Conservation (phyloP, 202 grass and related monocot species). For the Musa balbisiana region DNA sequence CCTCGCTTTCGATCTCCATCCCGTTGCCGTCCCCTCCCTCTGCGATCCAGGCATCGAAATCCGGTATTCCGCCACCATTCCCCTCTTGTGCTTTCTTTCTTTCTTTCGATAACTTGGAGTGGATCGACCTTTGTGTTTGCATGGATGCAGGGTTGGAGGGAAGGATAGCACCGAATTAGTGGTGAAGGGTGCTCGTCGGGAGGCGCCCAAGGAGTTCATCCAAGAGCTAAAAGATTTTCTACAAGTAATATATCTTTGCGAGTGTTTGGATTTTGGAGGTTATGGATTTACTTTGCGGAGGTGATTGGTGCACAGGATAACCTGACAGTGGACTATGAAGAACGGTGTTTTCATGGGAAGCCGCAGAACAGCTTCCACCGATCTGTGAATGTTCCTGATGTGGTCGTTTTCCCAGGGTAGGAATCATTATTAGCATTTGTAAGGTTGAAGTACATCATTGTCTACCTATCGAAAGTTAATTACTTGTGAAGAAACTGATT, state of each 20-base stretch:
- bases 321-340: slow-evolving; percentile 72
- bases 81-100: neutral
- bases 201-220: slow-evolving; percentile 49
- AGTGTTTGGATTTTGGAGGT: neutral
- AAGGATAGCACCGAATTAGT: slow-evolving; percentile 49
- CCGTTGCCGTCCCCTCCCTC: slow-evolving; percentile 24
- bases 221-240: slow-evolving; percentile 61
- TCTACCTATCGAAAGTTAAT: neutral
- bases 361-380: slow-evolving; percentile 96
- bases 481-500: neutral
- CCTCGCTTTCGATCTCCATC: slow-evolving; percentile 18
- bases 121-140: neutral
- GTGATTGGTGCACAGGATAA: slow-evolving; percentile 40
- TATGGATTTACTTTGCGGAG: neutral
- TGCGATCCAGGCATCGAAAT: slow-evolving; percentile 53
- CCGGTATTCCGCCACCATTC: neutral
- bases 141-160: slow-evolving; percentile 35
- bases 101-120: neutral
- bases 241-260: slow-evolving; percentile 34
- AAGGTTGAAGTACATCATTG: neutral
- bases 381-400: slow-evolving; percentile 71
- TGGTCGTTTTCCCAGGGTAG: slow-evolving; percentile 75
- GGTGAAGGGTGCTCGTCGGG: slow-evolving; percentile 44
- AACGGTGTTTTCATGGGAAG: slow-evolving; percentile 75
- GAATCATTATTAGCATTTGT: neutral